Conservation (phyloP, 2,329 filamentous ascomycete genomes). For the Fusarium sp. region DNA sequence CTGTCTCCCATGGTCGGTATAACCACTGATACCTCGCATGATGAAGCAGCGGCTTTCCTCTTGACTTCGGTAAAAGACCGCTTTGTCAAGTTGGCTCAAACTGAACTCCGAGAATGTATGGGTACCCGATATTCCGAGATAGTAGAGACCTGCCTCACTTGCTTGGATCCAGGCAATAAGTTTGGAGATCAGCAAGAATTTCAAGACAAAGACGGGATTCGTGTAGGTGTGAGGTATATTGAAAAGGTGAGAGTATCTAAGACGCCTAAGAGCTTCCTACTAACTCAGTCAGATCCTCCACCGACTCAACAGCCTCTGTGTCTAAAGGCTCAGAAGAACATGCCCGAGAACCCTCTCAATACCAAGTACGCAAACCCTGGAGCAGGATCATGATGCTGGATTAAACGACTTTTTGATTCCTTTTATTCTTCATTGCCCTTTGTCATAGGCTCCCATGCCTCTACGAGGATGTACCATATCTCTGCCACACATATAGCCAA, state of each 20-base stretch:
- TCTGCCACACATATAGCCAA: slow-evolving; percentile 45
- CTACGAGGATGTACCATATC: slow-evolving; percentile 42
- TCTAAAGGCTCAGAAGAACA: neutral
- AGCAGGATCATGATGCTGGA: slow-evolving; percentile 27
- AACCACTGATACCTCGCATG: neutral
- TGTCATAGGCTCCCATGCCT: slow-evolving; percentile 36
- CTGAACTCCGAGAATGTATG: slow-evolving; percentile 40
- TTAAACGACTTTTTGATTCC: slow-evolving; percentile 43
- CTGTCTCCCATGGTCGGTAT: neutral
- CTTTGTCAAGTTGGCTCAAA: neutral
- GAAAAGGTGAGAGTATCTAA: slow-evolving; percentile 10
- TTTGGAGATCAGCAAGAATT: slow-evolving; percentile 45
- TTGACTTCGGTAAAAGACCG: neutral
- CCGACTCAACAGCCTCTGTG: neutral
- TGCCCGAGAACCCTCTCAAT: neutral
- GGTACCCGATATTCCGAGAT: slow-evolving; percentile 47
- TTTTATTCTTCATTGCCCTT: slow-evolving; percentile 44
- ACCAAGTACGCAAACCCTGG: neutral
- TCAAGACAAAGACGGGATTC: slow-evolving; percentile 21
- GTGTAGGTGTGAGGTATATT: slow-evolving; percentile 22
- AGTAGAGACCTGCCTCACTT: slow-evolving; percentile 51
- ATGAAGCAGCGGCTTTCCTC: neutral
- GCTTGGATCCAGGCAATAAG: slow-evolving; percentile 48
- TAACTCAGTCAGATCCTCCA: neutral
- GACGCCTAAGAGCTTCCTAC: neutral